Conservation (phyloP, 495 filamentous ascomycete genomes). For the Saxophila tyrrhenica region DNA sequence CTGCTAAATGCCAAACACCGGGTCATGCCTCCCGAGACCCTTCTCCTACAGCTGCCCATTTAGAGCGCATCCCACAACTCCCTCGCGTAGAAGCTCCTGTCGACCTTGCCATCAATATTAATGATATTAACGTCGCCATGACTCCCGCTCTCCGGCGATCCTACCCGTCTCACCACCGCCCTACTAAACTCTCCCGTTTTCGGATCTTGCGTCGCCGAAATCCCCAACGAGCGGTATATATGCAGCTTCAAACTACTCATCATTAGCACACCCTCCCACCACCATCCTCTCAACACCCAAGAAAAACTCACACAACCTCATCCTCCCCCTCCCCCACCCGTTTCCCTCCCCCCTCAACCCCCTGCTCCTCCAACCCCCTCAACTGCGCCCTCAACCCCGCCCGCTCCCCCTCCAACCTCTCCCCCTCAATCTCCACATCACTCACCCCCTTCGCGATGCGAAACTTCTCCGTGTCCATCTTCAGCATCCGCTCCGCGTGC, state of each 20-base stretch:
- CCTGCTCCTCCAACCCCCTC: slow-evolving; percentile 76
- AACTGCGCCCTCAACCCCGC: slow-evolving; percentile 62
- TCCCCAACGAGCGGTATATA: slow-evolving; percentile 80
- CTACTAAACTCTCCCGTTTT: slow-evolving; percentile 69
- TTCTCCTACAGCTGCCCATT: too few species aligned
- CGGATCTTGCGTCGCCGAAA: slow-evolving; percentile 74
- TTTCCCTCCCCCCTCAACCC: slow-evolving; percentile 47
- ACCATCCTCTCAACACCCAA: slow-evolving; percentile 27
- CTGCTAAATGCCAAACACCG: too few species aligned
- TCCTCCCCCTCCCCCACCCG: slow-evolving; percentile 51
- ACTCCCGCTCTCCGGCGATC: neutral
- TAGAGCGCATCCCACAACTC: slow-evolving; percentile 91
- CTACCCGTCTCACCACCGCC: slow-evolving; percentile 66
- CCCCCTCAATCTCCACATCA: slow-evolving; percentile 84
- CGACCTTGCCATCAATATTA: slow-evolving; percentile 83
- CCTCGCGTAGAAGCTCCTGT: slow-evolving; percentile 83
- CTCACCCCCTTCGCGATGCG: slow-evolving; percentile 76
- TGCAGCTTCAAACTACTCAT: slow-evolving; percentile 63
- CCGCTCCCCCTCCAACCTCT: slow-evolving; percentile 71
- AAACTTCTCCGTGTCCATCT: slow-evolving; percentile 59
- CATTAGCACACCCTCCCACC: slow-evolving; percentile 13
- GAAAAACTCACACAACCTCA: slow-evolving; percentile 36
- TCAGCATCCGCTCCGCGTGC: slow-evolving; percentile 45
- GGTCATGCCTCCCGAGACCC: too few species aligned
- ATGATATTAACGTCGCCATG: slow-evolving; percentile 92